Evolutionary conservation across 805 yeast species (phyloP).

Genomic region (Metschnikowia cerradonensis): DNA sequence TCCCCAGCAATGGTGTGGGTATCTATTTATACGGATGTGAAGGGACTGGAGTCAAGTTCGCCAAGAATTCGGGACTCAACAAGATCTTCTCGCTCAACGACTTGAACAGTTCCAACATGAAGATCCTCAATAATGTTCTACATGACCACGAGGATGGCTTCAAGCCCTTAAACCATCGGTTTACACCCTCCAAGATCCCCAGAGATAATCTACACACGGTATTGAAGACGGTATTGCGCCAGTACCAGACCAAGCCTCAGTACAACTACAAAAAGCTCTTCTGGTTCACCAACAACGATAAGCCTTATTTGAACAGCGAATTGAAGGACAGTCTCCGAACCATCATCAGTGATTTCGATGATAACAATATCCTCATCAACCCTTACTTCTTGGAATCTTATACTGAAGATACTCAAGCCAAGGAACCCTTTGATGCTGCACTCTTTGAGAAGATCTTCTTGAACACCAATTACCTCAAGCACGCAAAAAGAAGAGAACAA

Average conservation of each 20-base stretch:
- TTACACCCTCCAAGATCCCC: slow-evolving; percentile 14
- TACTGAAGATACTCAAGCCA: slow-evolving; percentile 5
- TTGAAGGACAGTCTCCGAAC: slow-evolving; percentile 49
- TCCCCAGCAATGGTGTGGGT: slow-evolving; percentile 73
- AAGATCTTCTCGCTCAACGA: slow-evolving; percentile 51
- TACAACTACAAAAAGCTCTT: slow-evolving; percentile 59
- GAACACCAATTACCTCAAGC: slow-evolving; percentile 39
- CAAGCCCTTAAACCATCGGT: slow-evolving; percentile 11
- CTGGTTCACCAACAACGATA: slow-evolving; percentile 71
- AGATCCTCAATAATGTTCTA: slow-evolving; percentile 46
- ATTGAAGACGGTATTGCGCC: slow-evolving; percentile 51
- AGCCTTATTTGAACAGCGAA: slow-evolving; percentile 49
- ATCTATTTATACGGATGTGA: slow-evolving; percentile 56
- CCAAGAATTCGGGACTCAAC: slow-evolving; percentile 39
- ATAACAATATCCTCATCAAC: slow-evolving; percentile 48
- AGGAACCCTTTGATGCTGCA: slow-evolving; percentile 31
- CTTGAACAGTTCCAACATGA: slow-evolving; percentile 56
- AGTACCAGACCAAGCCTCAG: slow-evolving; percentile 42
- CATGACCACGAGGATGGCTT: slow-evolving; percentile 35
- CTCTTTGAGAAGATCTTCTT: slow-evolving; percentile 56
- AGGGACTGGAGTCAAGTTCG: slow-evolving; percentile 24
- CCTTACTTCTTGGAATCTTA: slow-evolving; percentile 53
- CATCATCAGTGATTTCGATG: slow-evolving; percentile 57
- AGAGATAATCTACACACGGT: slow-evolving; percentile 32
- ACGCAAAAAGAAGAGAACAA: background rate